A percentile compares a stretch with the other conserved stretches of the same genome.
phyloP scores from a whole-genome alignment of 2,329 filamentous ascomycete genomes.

The Zalaria sp. region DNA sequence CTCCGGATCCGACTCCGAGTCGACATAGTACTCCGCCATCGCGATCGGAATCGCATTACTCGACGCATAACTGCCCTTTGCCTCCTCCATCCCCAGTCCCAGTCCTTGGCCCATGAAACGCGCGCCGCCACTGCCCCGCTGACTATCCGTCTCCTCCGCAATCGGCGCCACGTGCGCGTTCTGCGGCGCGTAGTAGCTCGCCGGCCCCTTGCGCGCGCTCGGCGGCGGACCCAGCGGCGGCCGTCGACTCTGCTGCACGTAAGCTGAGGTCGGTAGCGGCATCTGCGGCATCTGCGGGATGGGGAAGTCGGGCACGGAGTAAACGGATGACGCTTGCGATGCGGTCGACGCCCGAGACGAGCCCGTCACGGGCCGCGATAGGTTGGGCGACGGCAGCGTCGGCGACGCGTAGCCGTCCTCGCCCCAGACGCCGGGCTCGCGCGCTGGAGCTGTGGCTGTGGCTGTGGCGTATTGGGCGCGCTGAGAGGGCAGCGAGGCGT shows the following conservation, averaged over 20 bases:
- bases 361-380: conserved; percentile 21
- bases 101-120: too few relatives aligned
- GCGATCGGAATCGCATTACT: conserved; percentile 33
- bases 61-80: conserved; percentile 30
- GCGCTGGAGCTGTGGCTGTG: not conserved
- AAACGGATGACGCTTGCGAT: conserved; percentile 19
- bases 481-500: not conserved
- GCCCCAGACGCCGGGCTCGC: conserved; percentile 3
- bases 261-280: conserved; percentile 7
- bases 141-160: conserved; percentile 31
- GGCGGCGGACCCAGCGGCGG: conserved; percentile 34
- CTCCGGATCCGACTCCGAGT: conserved; percentile 6
- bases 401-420: conserved; percentile 14
- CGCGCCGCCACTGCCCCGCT: conserved; percentile 15
- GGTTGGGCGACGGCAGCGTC: conserved; percentile 11
- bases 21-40: conserved; percentile 24
- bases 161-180: conserved; percentile 34
- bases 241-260: conserved; percentile 19
- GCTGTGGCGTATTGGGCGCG: not conserved
- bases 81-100: conserved; percentile 12
- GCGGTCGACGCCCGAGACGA: conserved; percentile 21
- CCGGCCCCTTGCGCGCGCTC: conserved; percentile 31
- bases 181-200: conserved; percentile 32
- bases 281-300: conserved; percentile 11
- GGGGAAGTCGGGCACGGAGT: conserved; percentile 27